These are phyloP conservation scores for Onygena corvina DNA, from an alignment of 2,329 filamentous ascomycete species.

Conservation along the genomic window DNA sequence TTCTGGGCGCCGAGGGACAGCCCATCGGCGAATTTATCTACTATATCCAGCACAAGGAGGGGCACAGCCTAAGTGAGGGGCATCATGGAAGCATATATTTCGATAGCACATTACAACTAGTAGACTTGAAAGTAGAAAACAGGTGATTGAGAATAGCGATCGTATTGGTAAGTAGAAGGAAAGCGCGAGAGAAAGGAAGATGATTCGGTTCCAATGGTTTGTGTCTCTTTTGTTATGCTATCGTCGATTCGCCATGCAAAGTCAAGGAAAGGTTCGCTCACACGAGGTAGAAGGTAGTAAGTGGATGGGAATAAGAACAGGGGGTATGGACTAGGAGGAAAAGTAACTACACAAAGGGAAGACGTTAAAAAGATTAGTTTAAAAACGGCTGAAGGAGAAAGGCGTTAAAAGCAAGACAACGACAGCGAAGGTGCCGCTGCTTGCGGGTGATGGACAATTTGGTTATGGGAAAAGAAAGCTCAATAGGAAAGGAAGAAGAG, in stretches of 20 bases:
- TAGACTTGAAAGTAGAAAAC: too few species aligned
- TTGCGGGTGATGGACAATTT: not conserved
- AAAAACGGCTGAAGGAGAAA: slow-evolving; percentile 3
- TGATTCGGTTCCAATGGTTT: not conserved
- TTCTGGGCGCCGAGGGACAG: not conserved
- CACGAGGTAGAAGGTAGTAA: not conserved
- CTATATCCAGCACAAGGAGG: too few species aligned
- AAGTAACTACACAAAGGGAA: slow-evolving; percentile 5
- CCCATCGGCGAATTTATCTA: slow-evolving; percentile 1
- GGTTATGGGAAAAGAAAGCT: not conserved
- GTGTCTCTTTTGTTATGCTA: slow-evolving; percentile 2
- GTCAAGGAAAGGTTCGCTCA: slow-evolving; percentile 1
- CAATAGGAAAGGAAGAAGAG: slow-evolving; percentile 3
- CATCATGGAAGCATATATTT: too few species aligned
- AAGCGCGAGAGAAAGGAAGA: not conserved
- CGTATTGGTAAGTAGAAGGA: not conserved
- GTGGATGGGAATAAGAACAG: not conserved
- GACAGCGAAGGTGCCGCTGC: not conserved
- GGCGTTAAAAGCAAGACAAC: not conserved
- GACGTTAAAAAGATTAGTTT: not conserved
- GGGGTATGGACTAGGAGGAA: slow-evolving; percentile 7
- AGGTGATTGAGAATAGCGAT: too few species aligned
- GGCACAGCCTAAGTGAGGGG: too few species aligned
- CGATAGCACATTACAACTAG: too few species aligned
- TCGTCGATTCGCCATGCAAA: slow-evolving; percentile 5